Base-by-base conservation (phyloP, 345 rosid species). In the Eucalyptus camaldulensis region DNA sequence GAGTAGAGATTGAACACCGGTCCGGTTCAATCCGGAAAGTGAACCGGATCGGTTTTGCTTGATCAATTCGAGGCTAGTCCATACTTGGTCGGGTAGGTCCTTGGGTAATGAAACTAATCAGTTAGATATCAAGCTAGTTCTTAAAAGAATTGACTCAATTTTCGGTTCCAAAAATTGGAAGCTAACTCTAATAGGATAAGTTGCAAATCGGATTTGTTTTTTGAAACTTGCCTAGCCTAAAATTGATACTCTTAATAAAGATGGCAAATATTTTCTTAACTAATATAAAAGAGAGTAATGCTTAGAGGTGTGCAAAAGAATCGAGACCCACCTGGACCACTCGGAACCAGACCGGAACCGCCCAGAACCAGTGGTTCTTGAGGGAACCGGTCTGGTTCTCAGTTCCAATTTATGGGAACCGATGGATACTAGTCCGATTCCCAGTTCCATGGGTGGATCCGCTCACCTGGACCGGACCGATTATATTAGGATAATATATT, bases 71-170 rank as follows among this genome's bases (percentile, higher is more conserved):
- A 31, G 8, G 27, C 2, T 10, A 72, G 7, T 21, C 22, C 44
- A 9, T 21, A 22, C 1, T 1, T 33, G 44, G 45, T 19, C 2
- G 2, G 24, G 45, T 37, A 3, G 13, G 83, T 21, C 25, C 8
- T 0, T 10, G 4, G 6, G 1, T 1, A 19, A 33, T 5, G 11
- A 0, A 19, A 69, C 11, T 10, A 10, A 8, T 17, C 1, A 0
- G 1, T 33, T 69, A 5, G 43, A 17, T 17, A n/a, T 33, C 13
- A 6, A 37, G 4, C 6, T 33, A n/a, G 10, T 15, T 67, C 2
- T 33, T 8, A 0, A 31, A 19, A 19, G 43, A 31, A 69, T 69
- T 69, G 2, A 37, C 13, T 72, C 2, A 21, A 0, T 72, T 37
- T 10, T 40, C 0, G 0, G 3, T 69, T 33, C 13, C 25, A 33